Percentiles rank a stretch among this genome's conserved stretches.
phyloP scores from a whole-genome alignment of 495 filamentous ascomycete species.

The Poronia punctata region DNA sequence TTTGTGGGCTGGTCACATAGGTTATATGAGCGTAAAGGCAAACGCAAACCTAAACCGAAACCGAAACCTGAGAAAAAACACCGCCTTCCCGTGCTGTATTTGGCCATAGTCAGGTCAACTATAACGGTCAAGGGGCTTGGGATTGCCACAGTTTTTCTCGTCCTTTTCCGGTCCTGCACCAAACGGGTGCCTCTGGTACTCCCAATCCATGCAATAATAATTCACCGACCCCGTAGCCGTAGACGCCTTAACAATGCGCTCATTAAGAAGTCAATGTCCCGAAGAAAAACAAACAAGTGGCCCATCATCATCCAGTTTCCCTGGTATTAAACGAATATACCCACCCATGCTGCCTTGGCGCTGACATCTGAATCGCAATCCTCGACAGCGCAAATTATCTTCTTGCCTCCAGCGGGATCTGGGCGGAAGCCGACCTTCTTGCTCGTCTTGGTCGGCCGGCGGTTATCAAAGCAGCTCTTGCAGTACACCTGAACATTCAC shows the following conservation, averaged over 20 bases:
- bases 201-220: too few relatives aligned
- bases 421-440: conserved; percentile 17
- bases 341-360: conserved; percentile 36
- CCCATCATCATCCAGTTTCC: not conserved
- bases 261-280: too few relatives aligned
- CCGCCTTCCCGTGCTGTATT: too few relatives aligned
- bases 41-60: too few relatives aligned
- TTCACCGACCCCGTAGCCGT: conserved; percentile 3
- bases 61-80: too few relatives aligned
- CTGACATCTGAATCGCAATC: conserved; percentile 34
- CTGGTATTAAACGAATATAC: conserved; percentile 32
- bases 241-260: conserved; percentile 8
- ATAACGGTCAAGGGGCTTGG: too few relatives aligned
- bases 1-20: too few relatives aligned
- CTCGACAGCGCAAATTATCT: conserved; percentile 35
- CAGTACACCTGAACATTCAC: conserved; percentile 37
- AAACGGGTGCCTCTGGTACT: too few relatives aligned
- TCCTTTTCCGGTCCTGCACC: too few relatives aligned
- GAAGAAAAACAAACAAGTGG: conserved; percentile 1
- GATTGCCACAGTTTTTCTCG: too few relatives aligned
- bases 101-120: too few relatives aligned
- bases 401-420: conserved; percentile 14
- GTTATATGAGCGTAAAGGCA: too few relatives aligned
- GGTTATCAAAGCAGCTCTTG: conserved; percentile 36
- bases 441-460: conserved; percentile 16